These are phyloP conservation scores for Hyphopichia pseudoburtonii DNA, from an alignment of 1,139 yeast species.

Conservation along the genomic window DNA sequence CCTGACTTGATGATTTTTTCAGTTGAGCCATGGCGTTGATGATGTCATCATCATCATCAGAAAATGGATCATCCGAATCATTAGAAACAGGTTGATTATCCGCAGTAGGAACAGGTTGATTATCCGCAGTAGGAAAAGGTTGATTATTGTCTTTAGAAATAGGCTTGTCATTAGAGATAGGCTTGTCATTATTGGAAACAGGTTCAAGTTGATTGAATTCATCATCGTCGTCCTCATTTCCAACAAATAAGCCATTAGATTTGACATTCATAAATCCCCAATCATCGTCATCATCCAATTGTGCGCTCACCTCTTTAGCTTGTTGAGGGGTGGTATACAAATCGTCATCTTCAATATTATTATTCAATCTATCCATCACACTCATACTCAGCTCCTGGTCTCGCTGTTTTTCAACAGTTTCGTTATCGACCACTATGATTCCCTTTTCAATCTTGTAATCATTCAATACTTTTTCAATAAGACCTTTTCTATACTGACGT, in stretches of 20 bases:
- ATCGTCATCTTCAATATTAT: slow-evolving; percentile 4
- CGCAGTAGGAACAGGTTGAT: not conserved
- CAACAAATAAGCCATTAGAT: slow-evolving; percentile 28
- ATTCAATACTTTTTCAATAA: slow-evolving; percentile 26
- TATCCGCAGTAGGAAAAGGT: not conserved
- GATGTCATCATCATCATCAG: slow-evolving; percentile 23
- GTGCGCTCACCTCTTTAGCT: too few relatives aligned
- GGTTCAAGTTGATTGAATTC: slow-evolving; percentile 9
- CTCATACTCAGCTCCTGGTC: too few relatives aligned
- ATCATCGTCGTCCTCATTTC: slow-evolving; percentile 25
- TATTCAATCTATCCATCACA: slow-evolving; percentile 3
- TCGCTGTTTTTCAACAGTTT: not conserved
- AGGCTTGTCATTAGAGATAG: not conserved
- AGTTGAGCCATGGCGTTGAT: too few relatives aligned
- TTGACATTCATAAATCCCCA: slow-evolving; percentile 32
- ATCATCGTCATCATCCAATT: slow-evolving; percentile 27
- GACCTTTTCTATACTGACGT: slow-evolving; percentile 35
- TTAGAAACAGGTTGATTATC: slow-evolving; percentile 6
- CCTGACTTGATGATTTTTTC: too few relatives aligned
- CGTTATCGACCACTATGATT: slow-evolving; percentile 2
- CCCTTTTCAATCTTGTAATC: slow-evolving; percentile 4
- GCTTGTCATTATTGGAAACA: slow-evolving; percentile 7
- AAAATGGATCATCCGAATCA: slow-evolving; percentile 18
- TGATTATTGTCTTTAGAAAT: not conserved
- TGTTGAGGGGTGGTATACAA: not conserved